Evolutionary conservation across 1,284 basidiomycete species (phyloP), one percentile per base, ranked within the genome.

Genomic region (Puccinia triticina): DNA sequence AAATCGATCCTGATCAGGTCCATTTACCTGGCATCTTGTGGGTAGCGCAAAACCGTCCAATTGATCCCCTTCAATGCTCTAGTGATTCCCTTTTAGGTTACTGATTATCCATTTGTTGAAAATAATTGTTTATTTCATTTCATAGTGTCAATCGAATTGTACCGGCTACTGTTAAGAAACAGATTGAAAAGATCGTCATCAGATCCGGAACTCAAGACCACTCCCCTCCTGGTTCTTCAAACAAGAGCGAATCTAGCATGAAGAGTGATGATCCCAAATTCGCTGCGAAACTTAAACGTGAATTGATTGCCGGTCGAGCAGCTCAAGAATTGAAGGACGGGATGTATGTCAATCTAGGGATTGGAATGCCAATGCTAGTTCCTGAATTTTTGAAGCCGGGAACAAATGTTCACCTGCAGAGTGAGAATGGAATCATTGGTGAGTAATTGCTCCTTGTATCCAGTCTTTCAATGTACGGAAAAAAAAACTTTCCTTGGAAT

Each of bases 301-400:
- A 93, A 85, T 90, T 91, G 83, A 96, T 96, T 84, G 94, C 93
- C n/a, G 91, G 89, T 81, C 91, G 93, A 57, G 94, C 94, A 2
- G 94, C 94, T 10, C 92, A 92, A 88, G 95, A 97, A 88, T 91
- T 97, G 85, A 92, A 93, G 87, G 92, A 97, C 87, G 95, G 95
- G 5, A 94, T 91, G 89, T 93, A 95, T 85, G 89, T 90, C 82
- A 92, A 91, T 85, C 90, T 93, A 50, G 86, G 88, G 40, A 88
- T 90, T 74, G 95, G 95, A 48, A 97, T 97, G 92, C 95, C 95
- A n/a, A 96, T 94, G 34, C 90, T 97, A 18, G 93, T 95, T 23
- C 94, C 95, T 11, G 91, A 94, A 87, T 93, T 93, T 88, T 87
- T 95, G 77, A 90, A 91, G 69, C 90, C 91, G 73, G 93, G 91